Percentiles rank a stretch among this genome's conserved stretches.
phyloP scores from a whole-genome alignment of 208 protist genomes.

The Trypanosoma avium region DNA sequence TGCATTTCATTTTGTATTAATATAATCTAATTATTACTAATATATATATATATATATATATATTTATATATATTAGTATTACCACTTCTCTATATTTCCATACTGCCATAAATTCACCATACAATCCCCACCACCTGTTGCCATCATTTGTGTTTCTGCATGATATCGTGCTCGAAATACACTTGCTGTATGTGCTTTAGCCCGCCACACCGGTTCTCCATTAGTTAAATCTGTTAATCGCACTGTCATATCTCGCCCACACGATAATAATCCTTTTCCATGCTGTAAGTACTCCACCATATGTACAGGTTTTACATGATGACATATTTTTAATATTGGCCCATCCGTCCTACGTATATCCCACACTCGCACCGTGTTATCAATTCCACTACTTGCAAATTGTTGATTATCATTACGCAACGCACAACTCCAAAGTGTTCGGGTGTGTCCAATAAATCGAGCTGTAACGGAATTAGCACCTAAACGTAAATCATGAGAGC shows the following conservation, averaged over 20 bases:
- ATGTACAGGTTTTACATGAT: conserved; percentile 62
- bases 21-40: conserved; percentile 5
- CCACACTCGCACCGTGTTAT: conserved; percentile 61
- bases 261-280: conserved; percentile 51
- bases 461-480: conserved; percentile 34
- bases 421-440: conserved; percentile 64
- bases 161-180: conserved; percentile 64
- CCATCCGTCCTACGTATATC: conserved; percentile 40
- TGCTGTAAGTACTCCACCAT: conserved; percentile 48
- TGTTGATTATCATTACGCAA: conserved; percentile 40
- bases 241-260: conserved; percentile 49
- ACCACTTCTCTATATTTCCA: conserved; percentile 32
- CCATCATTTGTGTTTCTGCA: conserved; percentile 31
- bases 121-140: conserved; percentile 45
- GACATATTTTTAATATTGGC: conserved; percentile 28
- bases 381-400: conserved; percentile 63
- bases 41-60: conserved; percentile 28
- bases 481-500: conserved; percentile 65
- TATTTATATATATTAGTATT: conserved; percentile 14
- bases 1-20: neutral
- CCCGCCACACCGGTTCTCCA: conserved; percentile 50
- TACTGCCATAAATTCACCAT: conserved; percentile 70
- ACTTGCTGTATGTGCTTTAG: conserved; percentile 45
- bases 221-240: conserved; percentile 34
- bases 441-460: conserved; percentile 47